Evolutionary conservation across 2,329 filamentous ascomycete genomes (phyloP), one percentile per base, ranked within the genome.

Genomic region (Gyromitra esculenta): DNA sequence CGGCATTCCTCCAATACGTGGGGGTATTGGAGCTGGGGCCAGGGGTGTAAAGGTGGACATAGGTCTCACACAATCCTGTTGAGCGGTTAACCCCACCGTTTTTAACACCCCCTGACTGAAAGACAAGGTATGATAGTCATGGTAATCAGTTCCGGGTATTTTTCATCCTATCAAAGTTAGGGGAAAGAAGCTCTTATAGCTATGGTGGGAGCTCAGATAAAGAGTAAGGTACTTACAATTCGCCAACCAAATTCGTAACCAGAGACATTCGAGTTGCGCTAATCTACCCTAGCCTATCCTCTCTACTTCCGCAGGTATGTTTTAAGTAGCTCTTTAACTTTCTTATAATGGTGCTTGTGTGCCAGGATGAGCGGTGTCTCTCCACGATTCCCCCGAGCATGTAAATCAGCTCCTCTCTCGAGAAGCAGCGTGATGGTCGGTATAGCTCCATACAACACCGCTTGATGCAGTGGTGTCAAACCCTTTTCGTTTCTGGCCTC

Each of bases 401-500:
- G 45, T 15, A 75, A 7, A 64, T 75, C 52, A 18, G 72, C 72
- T 5, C 72, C 72, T 48, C 64, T 70, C 11, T 56, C 50, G 7
- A 75, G 25, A 41, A 75, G 66, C 50, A 75, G 35, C 18, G 11
- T 63, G 21, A 75, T 48, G 8, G 67, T 75, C 65, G 45, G 8
- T 21, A 75, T 18, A 48, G 41, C 50, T 1, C 72, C 72, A 59
- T 75, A 75, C 3, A 13, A n/a, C 35, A 75, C 72, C 6, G 72
- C 72, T 37, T 75, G 65, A 52, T 75, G 72, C 6, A 75, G 41
- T n/a, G 67, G 52, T 7, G 73, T 76, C 54, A 59, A 52, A 1
- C 68, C 68, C 6, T 1, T 5, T 9, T 35, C 56, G 25, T 60
- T 62, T 6, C 50, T 67, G 13, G 73, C 73, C 21, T 73, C 67